A percentile compares a stretch with the other conserved stretches of the same genome.
These are phyloP conservation scores for Apodospora peruviana DNA, from an alignment of 495 filamentous ascomycete species.

Conservation along the genomic window DNA sequence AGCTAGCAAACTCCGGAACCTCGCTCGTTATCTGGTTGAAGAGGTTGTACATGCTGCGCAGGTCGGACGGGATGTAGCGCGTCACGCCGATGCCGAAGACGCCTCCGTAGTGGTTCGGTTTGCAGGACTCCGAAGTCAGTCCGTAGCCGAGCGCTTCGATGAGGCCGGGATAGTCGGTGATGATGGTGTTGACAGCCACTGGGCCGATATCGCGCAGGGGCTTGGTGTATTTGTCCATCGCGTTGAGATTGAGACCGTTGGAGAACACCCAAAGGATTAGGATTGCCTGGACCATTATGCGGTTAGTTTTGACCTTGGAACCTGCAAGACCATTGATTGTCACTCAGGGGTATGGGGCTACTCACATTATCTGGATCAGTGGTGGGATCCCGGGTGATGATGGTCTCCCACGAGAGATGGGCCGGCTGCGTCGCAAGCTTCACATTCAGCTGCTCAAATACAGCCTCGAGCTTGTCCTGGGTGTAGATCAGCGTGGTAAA, in stretches of 20 bases:
- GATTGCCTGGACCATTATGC: neutral
- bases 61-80: conserved; percentile 35
- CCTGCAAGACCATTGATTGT: too few relatives aligned
- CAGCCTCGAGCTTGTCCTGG: conserved; percentile 42
- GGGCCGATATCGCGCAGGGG: conserved; percentile 38
- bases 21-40: conserved; percentile 24
- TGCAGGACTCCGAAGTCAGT: conserved; percentile 29
- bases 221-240: conserved; percentile 31
- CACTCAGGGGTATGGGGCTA: neutral
- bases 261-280: neutral
- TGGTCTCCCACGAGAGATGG: conserved; percentile 42
- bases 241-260: neutral
- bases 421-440: conserved; percentile 31
- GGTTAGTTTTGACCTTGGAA: neutral
- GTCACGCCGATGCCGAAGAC: conserved; percentile 41
- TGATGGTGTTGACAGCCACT: conserved; percentile 13
- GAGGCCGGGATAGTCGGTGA: conserved; percentile 38
- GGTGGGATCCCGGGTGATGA: conserved; percentile 33
- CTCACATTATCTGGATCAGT: conserved; percentile 34
- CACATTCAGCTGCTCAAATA: conserved; percentile 39
- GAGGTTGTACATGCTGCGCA: conserved; percentile 34
- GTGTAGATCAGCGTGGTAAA: conserved; percentile 39
- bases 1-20: conserved; percentile 22
- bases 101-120: conserved; percentile 31
- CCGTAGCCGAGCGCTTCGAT: conserved; percentile 33